Evolutionary conservation across 768 basidiomycete species (phyloP), one percentile per base, ranked within the genome.

Genomic region (Trametopsis cervina): DNA sequence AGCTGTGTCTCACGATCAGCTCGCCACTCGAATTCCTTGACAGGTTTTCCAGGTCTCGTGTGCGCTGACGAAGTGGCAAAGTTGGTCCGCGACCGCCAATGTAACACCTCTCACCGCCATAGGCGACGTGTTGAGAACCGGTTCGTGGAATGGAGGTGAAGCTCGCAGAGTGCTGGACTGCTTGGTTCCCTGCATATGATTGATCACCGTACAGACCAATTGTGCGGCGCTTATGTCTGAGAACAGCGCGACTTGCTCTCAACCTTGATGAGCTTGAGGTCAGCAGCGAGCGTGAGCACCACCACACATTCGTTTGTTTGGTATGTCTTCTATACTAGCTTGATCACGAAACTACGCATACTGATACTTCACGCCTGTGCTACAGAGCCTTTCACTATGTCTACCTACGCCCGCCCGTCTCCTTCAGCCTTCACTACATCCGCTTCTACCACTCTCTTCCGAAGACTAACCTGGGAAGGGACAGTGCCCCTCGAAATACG

Each of bases 391-490:
- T 17, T 43, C 35, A 54, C 52, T 39, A 66, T 65, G 65, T 58
- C 62, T 54, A 63, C 62, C 37, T 64, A 62, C 51, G 57, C 61
- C 33, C 62, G 66, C 47, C 63, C 60, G 46, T 61, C 66, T 43
- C 70, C 71, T 40, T 72, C 74, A n/a, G 60, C 72, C 11, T 73
- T 72, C 58, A 63, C 71, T 21, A 70, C 76, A 2, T 72, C 77
- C 21, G 78, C 77, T n/a, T 76, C 77, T 46, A 89, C 86, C 0
- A 82, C 89, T 2, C 76, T 93, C 24, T 95, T 96, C 59, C 80
- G 94, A 9, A 73, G 89, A 33, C 77, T 97, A 39, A 82, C 85
- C 54, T 95, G 93, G 89, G 89, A 92, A 60, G 89, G 90, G 7
- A 85, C 88, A 0, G 83, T 96, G 15, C 89, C 92, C 15, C 71